Evolutionary conservation across 805 yeast species (phyloP).

Genomic region (Hanseniaspora guilliermondii): DNA sequence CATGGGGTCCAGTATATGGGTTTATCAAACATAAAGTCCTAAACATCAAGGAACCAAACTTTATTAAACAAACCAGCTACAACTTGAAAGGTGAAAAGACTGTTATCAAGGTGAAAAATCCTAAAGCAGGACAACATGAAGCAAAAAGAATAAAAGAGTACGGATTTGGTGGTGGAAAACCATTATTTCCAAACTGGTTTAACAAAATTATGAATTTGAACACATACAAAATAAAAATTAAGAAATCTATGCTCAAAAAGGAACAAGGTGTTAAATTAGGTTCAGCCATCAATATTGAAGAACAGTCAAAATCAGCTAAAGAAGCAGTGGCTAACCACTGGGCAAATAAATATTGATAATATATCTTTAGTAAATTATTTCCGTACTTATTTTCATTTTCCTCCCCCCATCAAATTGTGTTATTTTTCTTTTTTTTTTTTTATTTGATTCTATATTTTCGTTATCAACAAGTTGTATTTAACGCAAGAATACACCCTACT

Average conservation of each 20-base stretch:
- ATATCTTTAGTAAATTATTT: no score
- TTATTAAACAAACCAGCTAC: neutral
- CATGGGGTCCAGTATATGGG: constrained; percentile 37
- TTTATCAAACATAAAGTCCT: constrained; percentile 18
- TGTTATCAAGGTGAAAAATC: neutral
- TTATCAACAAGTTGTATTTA: no score
- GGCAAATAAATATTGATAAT: neutral
- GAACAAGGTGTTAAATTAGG: neutral
- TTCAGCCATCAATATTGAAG: neutral
- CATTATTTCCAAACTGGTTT: constrained; percentile 11
- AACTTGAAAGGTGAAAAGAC: neutral
- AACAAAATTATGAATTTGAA: neutral
- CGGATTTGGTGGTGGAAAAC: constrained; percentile 12
- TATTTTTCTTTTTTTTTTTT: no score
- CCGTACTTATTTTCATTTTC: no score
- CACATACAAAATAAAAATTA: neutral
- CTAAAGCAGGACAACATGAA: neutral
- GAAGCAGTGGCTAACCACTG: neutral
- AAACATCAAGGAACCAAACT: neutral
- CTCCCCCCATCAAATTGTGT: no score
- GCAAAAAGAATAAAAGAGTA: neutral
- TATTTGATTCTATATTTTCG: no score
- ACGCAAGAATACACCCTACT: no score
- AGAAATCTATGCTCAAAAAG: no score
- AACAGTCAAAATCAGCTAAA: neutral